phyloP scores from a whole-genome alignment of 2,329 filamentous ascomycete genomes.

The Fusarium fujikuroi region DNA sequence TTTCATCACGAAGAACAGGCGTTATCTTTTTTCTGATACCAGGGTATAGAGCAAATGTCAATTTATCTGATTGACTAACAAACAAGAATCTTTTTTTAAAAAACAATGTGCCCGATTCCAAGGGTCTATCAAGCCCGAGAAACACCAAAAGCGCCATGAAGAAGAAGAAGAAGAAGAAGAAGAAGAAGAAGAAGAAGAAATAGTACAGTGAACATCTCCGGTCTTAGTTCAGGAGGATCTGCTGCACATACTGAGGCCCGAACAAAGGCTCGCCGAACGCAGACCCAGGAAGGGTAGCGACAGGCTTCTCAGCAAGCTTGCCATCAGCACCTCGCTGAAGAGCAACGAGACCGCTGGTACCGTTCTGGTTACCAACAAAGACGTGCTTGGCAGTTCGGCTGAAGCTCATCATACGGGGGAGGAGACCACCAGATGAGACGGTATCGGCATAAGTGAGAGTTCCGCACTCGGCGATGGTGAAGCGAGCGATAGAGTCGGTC shows the following conservation, averaged over 20 bases:
- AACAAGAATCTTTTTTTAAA: conserved; percentile 8
- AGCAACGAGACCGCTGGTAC: conserved; percentile 53
- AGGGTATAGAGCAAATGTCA: conserved; percentile 19
- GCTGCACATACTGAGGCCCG: conserved; percentile 50
- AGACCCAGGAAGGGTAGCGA: conserved; percentile 40
- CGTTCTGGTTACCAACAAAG: conserved; percentile 61
- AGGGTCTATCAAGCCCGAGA: conserved; percentile 18
- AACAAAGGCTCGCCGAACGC: conserved; percentile 44
- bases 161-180: background rate
- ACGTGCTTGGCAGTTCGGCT: conserved; percentile 51
- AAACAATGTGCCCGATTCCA: conserved; percentile 3
- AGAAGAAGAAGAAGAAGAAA: background rate
- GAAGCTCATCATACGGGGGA: conserved; percentile 61
- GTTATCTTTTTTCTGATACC: conserved; percentile 21
- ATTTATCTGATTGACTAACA: conserved; percentile 9
- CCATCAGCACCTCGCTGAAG: conserved; percentile 49
- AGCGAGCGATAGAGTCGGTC: conserved; percentile 61
- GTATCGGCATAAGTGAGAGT: conserved; percentile 50
- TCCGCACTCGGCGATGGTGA: conserved; percentile 49
- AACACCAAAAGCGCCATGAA: conserved; percentile 33
- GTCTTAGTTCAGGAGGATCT: conserved; percentile 40
- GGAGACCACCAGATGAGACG: conserved; percentile 49
- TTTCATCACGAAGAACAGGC: conserved; percentile 13
- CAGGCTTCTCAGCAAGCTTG: conserved; percentile 43
- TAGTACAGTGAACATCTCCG: background rate